These are phyloP conservation scores for Zanthoxylum bungeanum DNA, from an alignment of 345 rosid species.

Conservation along the genomic window DNA sequence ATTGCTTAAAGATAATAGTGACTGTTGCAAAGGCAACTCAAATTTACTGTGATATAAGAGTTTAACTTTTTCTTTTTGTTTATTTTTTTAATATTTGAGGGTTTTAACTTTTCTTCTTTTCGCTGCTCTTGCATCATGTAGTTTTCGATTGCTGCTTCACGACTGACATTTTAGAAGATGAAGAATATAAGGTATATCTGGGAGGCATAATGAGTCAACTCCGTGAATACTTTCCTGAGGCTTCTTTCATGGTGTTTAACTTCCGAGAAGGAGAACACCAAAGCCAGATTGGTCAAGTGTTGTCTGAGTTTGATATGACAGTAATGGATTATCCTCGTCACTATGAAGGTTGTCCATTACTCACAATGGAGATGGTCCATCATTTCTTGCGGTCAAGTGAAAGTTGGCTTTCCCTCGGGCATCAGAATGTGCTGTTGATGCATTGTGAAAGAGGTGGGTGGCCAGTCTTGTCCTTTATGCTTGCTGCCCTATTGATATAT, in stretches of 20 bases:
- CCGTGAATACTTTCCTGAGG: conserved; percentile 48
- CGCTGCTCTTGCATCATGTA: conserved; percentile 16
- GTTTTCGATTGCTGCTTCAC: conserved; percentile 73
- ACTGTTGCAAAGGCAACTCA: neutral
- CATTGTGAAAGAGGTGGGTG: conserved; percentile 74
- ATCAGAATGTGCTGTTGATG: conserved; percentile 60
- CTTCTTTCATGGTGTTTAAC: conserved; percentile 77
- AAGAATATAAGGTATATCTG: conserved; percentile 48
- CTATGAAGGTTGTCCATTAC: conserved; percentile 73
- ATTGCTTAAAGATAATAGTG: neutral
- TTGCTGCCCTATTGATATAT: conserved; percentile 63
- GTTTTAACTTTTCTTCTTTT: neutral
- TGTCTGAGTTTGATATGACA: conserved; percentile 69
- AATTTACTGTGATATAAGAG: neutral
- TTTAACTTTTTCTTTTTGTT: neutral
- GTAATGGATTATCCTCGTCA: conserved; percentile 81
- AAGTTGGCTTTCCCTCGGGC: conserved; percentile 63
- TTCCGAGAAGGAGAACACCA: conserved; percentile 55
- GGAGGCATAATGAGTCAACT: conserved; percentile 57
- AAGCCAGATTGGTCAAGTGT: conserved; percentile 47
- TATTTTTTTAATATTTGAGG: too few relatives aligned
- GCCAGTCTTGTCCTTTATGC: conserved; percentile 84
- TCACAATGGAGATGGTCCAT: conserved; percentile 61
- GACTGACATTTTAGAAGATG: conserved; percentile 46
- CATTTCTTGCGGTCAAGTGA: conserved; percentile 71